These are phyloP conservation scores for Elaeagnus macrophylla DNA, from an alignment of 306 rosid species.

Conservation along the genomic window DNA sequence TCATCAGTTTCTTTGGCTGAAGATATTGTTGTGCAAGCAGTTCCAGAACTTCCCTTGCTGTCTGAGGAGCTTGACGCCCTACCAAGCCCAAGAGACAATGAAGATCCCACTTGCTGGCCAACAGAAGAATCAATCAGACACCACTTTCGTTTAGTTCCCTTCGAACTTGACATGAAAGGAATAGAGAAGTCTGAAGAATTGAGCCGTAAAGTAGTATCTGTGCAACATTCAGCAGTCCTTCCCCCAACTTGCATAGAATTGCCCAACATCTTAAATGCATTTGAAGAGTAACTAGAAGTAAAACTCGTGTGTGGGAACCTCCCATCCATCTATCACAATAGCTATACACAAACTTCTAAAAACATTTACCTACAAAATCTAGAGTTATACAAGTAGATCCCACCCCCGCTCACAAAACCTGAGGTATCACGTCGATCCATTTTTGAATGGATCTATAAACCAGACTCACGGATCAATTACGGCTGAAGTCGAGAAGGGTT, in stretches of 20 bases:
- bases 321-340: conserved; percentile 46
- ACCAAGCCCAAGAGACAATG: conserved; percentile 75
- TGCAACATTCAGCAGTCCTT: conserved; percentile 32
- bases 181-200: conserved; percentile 55
- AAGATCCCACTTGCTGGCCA: conserved; percentile 52
- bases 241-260: conserved; percentile 40
- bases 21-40: conserved; percentile 77
- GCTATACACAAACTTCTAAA: conserved; percentile 27
- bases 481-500: conserved; percentile 28
- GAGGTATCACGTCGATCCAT: conserved; percentile 98
- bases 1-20: conserved; percentile 84
- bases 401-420: conserved; percentile 98
- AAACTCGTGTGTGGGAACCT: conserved; percentile 55
- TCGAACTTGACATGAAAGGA: conserved; percentile 28
- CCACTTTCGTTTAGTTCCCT: conserved; percentile 82
- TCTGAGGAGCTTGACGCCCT: conserved; percentile 69
- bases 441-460: conserved; percentile 23
- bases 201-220: conserved; percentile 66
- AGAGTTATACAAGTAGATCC: conserved; percentile 31
- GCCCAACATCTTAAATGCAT: conserved; percentile 55
- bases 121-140: conserved; percentile 39
- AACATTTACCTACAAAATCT: conserved; percentile 40
- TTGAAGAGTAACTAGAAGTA: conserved; percentile 45
- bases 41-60: conserved; percentile 85
- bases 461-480: conserved; percentile 31